phyloP scores from a whole-genome alignment of 2,329 filamentous ascomycete species.

The Talaromyces atroroseus region DNA sequence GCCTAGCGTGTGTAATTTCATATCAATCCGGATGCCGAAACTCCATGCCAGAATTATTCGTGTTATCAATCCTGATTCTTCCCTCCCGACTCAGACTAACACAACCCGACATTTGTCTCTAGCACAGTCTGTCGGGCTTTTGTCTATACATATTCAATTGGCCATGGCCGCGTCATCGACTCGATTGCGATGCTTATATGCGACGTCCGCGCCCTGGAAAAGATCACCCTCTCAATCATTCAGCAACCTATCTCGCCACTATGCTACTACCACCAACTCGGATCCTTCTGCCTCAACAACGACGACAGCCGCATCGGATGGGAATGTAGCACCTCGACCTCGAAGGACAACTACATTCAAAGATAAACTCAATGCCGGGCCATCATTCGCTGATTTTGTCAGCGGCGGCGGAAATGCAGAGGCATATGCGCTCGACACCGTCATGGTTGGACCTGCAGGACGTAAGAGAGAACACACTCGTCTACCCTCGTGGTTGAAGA shows the following conservation, averaged over 20 bases:
- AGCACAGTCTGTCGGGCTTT: neutral
- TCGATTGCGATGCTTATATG: constrained; percentile 28
- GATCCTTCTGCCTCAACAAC: constrained; percentile 26
- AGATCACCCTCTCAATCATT: constrained; percentile 15
- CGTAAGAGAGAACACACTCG: constrained; percentile 64
- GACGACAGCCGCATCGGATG: constrained; percentile 39
- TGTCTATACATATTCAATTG: neutral
- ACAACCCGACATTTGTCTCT: neutral
- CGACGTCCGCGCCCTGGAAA: constrained; percentile 18
- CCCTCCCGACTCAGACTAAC: neutral
- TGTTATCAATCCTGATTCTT: neutral
- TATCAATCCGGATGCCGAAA: neutral
- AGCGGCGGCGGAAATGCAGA: constrained; percentile 41
- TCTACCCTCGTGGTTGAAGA: constrained; percentile 92
- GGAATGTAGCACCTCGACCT: constrained; percentile 52
- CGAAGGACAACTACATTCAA: constrained; percentile 53
- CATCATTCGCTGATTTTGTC: constrained; percentile 61
- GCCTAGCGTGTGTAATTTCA: neutral
- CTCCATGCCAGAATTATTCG: neutral
- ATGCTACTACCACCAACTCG: constrained; percentile 33
- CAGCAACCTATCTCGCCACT: constrained; percentile 24
- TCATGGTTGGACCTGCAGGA: constrained; percentile 55
- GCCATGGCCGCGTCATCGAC: constrained; percentile 26
- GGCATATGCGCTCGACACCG: constrained; percentile 57
- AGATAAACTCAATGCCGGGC: constrained; percentile 60